Base-by-base conservation (phyloP, 768 basidiomycete genomes). In the Hygrocybe coccinea region DNA sequence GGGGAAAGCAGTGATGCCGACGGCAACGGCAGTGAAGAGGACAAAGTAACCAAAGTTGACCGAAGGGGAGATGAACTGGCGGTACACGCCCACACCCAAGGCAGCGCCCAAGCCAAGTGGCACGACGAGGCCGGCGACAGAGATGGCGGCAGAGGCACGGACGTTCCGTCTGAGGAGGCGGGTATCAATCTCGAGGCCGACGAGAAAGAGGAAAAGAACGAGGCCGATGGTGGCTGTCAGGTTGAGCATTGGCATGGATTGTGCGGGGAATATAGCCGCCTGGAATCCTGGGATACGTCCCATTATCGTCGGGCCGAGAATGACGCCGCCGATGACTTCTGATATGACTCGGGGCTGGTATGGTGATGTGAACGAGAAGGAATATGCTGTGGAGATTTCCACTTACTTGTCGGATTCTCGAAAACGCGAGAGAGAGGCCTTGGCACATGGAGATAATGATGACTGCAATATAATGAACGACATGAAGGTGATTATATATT, bases 271-370 rank as follows among this genome's bases (percentile, higher is more conserved):
- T 59, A 89, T 85, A 38, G 68, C 64, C 7, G 69, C 48, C n/a
- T 71, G 75, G 73, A 93, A 95, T 37, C 75, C 66, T 0, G 89
- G 91, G 56, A 93, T 91, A 24, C 82, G 83, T 2, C 91, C 91
- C 79, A 91, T 83, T 9, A 88, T 80, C 0, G 82, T 77, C 1
- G 83, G 83, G 39, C 93, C 94, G 10, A 97, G 79, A 19, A 97
- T 64, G 60, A 98, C 84, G 19, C 95, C 95, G 0, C 86, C 91
- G 54, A 97, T 82, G 56, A 97, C 87, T 68, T 97, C 95, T 39
- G 93, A 85, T 51, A 97, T 92, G 57, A 97, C 95, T n/a, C 86
- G 78, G 1, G 95, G 95, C 64, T 97, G 95, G 34, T 5, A 8
- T 15, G 19, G 22, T 24, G 5, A 2, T 3, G 36, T 37, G 22